Conservation (phyloP, 805 yeast genomes). For the Zygosaccharomyces rouxii region DNA sequence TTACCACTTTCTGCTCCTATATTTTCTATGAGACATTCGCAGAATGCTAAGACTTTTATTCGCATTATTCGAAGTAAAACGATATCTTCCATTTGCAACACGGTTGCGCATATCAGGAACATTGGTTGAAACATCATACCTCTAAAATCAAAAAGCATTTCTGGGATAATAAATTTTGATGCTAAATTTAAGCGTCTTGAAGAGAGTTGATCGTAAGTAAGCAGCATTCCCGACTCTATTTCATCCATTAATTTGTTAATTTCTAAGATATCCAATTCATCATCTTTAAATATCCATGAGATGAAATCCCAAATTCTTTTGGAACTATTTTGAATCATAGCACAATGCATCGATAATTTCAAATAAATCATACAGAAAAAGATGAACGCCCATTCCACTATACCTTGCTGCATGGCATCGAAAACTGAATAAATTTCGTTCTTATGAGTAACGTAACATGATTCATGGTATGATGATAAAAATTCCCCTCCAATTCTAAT, state of each 20-base stretch:
- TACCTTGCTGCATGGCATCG: conserved; percentile 32
- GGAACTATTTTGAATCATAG: conserved; percentile 8
- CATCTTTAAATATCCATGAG: conserved; percentile 9
- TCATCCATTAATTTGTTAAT: conserved; percentile 4
- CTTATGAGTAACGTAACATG: conserved; percentile 20
- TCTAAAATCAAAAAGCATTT: conserved; percentile 12
- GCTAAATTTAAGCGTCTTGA: conserved; percentile 3
- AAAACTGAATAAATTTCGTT: conserved; percentile 24
- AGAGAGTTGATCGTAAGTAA: conserved; percentile 5
- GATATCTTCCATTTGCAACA: conserved; percentile 2
- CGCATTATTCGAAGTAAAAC: conserved; percentile 6
- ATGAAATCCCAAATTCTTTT: conserved; percentile 8
- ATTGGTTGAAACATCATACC: conserved; percentile 15
- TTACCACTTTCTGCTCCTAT: conserved; percentile 18
- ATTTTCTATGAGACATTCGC: conserved; percentile 8
- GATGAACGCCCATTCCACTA: conserved; percentile 35
- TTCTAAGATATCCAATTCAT: neutral
- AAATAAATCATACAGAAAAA: conserved; percentile 5
- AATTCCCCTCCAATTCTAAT: conserved; percentile 2
- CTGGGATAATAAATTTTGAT: conserved; percentile 6
- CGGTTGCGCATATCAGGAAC: conserved; percentile 9
- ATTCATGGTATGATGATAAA: conserved; percentile 14
- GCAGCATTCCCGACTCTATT: conserved; percentile 7
- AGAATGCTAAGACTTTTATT: conserved; percentile 12
- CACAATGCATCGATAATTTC: neutral